A percentile compares a stretch with the other conserved stretches of the same genome.
phyloP scores from a whole-genome alignment of 768 basidiomycete genomes.

The Lyophyllum semitale region DNA sequence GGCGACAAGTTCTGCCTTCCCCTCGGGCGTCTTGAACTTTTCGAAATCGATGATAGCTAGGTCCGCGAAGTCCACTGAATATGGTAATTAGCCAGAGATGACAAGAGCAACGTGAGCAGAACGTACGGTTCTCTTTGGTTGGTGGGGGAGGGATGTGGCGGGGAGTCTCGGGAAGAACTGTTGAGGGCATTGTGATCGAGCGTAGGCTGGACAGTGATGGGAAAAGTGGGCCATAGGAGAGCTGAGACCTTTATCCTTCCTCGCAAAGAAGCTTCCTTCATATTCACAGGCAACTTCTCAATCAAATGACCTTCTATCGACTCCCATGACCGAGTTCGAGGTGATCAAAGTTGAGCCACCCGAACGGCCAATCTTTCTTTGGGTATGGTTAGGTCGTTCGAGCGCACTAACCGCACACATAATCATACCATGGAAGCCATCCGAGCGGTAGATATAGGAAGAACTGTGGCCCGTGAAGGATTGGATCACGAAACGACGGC shows the following conservation, averaged over 20 bases:
- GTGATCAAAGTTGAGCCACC: neutral
- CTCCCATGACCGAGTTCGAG: neutral
- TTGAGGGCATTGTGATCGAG: constrained; percentile 34
- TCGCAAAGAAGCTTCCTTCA: neutral
- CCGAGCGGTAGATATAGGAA: no score
- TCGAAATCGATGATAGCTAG: constrained; percentile 57
- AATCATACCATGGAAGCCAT: no score
- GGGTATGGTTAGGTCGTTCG: no score
- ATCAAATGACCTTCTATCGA: neutral
- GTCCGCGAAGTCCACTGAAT: constrained; percentile 43
- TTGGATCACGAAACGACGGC: no score
- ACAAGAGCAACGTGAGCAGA: neutral
- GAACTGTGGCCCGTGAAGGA: no score
- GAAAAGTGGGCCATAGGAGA: no score
- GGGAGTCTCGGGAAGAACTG: constrained; percentile 32
- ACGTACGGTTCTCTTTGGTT: constrained; percentile 15
- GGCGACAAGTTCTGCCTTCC: constrained; percentile 35
- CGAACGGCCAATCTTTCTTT: no score
- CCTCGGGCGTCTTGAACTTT: constrained; percentile 36
- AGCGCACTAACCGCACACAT: no score
- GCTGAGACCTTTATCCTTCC: no score
- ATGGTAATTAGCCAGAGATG: neutral
- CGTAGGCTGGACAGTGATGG: no score
- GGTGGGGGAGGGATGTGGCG: constrained; percentile 30
- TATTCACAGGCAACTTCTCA: neutral